phyloP scores from a whole-genome alignment of 2,329 filamentous ascomycete genomes.

The Fusarium mundagurra region DNA sequence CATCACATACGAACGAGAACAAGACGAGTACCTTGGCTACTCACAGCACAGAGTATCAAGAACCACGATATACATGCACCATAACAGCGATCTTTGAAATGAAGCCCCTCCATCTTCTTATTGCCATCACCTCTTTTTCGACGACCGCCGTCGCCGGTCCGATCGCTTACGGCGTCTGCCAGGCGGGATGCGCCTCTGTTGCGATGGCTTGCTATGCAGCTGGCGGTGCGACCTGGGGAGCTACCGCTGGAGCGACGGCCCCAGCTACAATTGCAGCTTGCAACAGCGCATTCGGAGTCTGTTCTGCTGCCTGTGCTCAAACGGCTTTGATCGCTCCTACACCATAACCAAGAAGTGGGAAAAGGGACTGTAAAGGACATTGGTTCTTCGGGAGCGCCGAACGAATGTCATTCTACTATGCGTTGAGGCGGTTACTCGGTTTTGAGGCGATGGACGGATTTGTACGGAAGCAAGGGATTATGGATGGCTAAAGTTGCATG shows the following conservation, averaged over 20 bases:
- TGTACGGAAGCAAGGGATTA: too few species aligned
- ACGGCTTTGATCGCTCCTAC: neutral
- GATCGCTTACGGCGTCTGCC: neutral
- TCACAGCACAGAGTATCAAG: neutral
- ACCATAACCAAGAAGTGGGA: neutral
- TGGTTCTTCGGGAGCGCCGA: too few species aligned
- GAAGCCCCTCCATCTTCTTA: neutral
- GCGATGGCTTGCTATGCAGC: conserved; percentile 1
- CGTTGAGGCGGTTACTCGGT: too few species aligned
- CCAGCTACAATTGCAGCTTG: neutral
- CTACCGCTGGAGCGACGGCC: neutral
- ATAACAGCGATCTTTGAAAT: neutral
- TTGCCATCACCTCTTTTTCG: rapidly evolving
- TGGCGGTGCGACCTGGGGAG: conserved; percentile 1
- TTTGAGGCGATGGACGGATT: too few species aligned
- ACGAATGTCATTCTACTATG: too few species aligned
- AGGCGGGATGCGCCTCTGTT: neutral
- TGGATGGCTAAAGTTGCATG: too few species aligned
- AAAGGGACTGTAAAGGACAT: too few species aligned
- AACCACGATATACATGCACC: neutral
- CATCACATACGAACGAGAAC: neutral
- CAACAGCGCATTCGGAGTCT: conserved; percentile 2
- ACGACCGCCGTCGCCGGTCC: neutral
- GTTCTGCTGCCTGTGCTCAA: neutral
- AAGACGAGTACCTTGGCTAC: neutral